Evolutionary conservation across 148 eudicot genomes (phyloP), one percentile per base, ranked within the genome.

Genomic region (Rhododendron simsii): DNA sequence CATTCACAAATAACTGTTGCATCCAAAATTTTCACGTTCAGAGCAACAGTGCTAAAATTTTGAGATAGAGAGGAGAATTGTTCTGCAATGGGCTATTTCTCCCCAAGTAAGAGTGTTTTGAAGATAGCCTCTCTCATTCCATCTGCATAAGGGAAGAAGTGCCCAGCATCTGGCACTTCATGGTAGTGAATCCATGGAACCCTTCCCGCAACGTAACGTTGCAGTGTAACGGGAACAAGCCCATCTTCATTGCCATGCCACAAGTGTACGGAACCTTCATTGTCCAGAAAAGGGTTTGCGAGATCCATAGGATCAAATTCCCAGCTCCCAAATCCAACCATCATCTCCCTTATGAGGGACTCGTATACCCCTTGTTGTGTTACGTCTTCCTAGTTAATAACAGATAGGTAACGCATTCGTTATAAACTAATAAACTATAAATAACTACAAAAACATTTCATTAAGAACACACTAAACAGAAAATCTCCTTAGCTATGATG

Each of bases 201-300:
- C 80, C 26, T 91, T 37, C 86, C 55, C 14, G 91, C 91, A 74
- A 93, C 84, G 87, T 91, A 88, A 5, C 93, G 83, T 33, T 93
- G 93, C 67, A 93, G 79, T 9, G 85, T 48, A 57, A 85, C 91
- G 4, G 95, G 95, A 3, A 92, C 91, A 20, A 92, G 83, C 48
- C 83, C 84, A 69, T 93, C 95, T 26, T 89, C 91, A 67, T 89
- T 88, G 3, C 95, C 95, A 80, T 91, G 93, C 95, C 95, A 93
- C 26, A 93, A 14, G 86, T 92, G 91, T 21, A 90, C 90, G 0
- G 83, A 78, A 1, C 88, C 91, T 61, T 85, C 44, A 5, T 83
- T 74, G 65, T 83, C 61, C 14, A 35, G 48, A 21, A 86, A 83
- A 37, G 90, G 84, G 63, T 87, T 90, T 39, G 30, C 13, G n/a